Conservation (phyloP, 371 early-diverging fungal genomes). For the Circinella umbellata region DNA sequence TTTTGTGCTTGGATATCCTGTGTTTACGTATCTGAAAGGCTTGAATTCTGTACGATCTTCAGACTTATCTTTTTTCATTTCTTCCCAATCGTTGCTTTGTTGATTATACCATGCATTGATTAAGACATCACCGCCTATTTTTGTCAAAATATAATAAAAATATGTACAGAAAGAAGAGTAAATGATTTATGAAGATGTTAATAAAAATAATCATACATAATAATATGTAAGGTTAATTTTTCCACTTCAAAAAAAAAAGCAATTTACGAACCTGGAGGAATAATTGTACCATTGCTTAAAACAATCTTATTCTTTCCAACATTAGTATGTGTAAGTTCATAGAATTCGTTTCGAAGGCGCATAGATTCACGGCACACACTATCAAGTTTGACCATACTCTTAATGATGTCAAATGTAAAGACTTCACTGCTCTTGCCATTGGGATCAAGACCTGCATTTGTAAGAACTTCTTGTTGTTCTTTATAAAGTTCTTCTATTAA, state of each 20-base stretch:
- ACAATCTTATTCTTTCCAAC: constrained; percentile 26
- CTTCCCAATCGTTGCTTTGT: constrained; percentile 8
- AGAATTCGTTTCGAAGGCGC: constrained; percentile 28
- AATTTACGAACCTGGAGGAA: constrained; percentile 39
- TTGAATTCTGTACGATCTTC: constrained; percentile 34
- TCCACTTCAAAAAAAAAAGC: neutral
- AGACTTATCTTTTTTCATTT: constrained; percentile 6
- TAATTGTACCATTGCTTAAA: constrained; percentile 41
- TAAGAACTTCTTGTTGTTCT: constrained; percentile 45
- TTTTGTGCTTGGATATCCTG: constrained; percentile 43
- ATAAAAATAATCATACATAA: neutral
- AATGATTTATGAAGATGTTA: neutral
- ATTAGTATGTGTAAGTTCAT: constrained; percentile 36
- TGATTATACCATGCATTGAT: constrained; percentile 35
- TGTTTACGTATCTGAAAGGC: constrained; percentile 51
- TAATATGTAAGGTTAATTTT: neutral
- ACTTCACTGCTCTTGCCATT: constrained; percentile 14
- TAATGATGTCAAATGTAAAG: constrained; percentile 33
- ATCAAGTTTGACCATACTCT: constrained; percentile 51
- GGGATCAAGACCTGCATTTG: constrained; percentile 9
- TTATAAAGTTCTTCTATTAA: constrained; percentile 41
- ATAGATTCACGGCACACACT: constrained; percentile 54
- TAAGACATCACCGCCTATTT: constrained; percentile 31
- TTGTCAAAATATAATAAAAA: neutral
- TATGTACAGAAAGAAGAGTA: neutral